Evolutionary conservation across 2,329 filamentous ascomycete species (phyloP).

Genomic region (Pochonia chlamydosporia): DNA sequence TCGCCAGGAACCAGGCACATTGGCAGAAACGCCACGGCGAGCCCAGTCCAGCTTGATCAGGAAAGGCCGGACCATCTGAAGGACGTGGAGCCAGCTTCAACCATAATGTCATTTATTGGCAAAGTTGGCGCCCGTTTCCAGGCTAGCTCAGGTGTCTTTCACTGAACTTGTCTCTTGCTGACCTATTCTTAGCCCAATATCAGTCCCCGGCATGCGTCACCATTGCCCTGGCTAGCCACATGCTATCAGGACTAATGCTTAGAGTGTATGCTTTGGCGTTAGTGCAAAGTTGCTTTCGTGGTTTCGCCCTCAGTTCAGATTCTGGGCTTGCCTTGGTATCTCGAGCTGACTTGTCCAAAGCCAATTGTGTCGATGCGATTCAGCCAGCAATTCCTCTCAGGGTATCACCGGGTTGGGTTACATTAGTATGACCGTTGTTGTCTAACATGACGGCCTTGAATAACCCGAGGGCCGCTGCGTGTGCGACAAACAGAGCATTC

Average conservation of each 20-base stretch:
- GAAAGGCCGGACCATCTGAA: neutral
- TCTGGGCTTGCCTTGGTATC: neutral
- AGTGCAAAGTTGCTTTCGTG: too few species aligned
- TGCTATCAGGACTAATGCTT: too few species aligned
- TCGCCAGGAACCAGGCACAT: neutral
- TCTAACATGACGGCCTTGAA: too few species aligned
- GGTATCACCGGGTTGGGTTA: too few species aligned
- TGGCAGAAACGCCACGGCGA: neutral
- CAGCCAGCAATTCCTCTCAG: neutral
- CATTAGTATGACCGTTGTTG: too few species aligned
- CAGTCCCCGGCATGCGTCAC: neutral
- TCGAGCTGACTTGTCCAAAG: neutral
- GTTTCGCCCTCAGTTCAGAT: neutral
- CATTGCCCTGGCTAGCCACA: too few species aligned
- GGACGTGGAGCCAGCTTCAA: neutral
- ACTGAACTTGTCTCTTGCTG: neutral
- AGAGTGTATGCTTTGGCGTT: too few species aligned
- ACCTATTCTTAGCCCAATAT: neutral
- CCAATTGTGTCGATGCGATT: neutral
- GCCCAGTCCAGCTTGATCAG: neutral
- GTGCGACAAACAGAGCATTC: too few species aligned
- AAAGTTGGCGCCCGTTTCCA: neutral
- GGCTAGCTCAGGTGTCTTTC: neutral
- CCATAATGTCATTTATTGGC: too few species aligned
- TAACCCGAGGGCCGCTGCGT: too few species aligned